Base-by-base conservation (phyloP, 192 early-diverging fungal species). In the Backusella australiensis region DNA sequence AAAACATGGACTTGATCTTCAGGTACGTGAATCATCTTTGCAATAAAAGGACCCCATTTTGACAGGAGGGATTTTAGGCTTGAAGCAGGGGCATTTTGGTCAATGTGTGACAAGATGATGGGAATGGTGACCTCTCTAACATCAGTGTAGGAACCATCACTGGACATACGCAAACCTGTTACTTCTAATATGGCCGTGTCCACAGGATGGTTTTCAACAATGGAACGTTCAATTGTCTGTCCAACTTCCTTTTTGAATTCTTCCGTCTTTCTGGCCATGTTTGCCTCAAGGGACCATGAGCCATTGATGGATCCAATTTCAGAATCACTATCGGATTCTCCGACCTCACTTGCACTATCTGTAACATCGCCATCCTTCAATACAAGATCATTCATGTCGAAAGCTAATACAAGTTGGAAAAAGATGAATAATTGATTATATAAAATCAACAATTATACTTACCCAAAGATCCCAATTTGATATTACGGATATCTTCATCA, bases 141-240 rank as follows among this genome's bases (percentile, higher is more conserved):
- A 80, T 96, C 93, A 38, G 91, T 84, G 75, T 93, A 94, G 12
- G 89, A 89, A 19, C 92, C 91, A 82, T 97, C 93, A 71, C 90
- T 90, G 23, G 95, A 90, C 90, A 98, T 91, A 53, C 95, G 93
- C 66, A 96, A 83, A 5, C 92, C 92, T 70, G 94, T 96, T 17
- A 98, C 84, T 85, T 99, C 97, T 12, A 97, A 81, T 7, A 86
- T 87, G 11, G 95, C 89, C 72, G 90, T 91, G 29, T 94, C 92
- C 15, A 93, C 85, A 6, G 83, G 76, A 78, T 96, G 94, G 56
- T 88, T 83, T 67, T 96, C 95, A 23, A 83, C 85, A 74, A 97
- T 90, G 8, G 96, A 94, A 14, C 96, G 88, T 38, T 94, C 90
- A 63, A 97, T 83, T 0, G 95, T 96, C 65, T 85, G 86, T 1